phyloP scores from a whole-genome alignment of 1,139 yeast species.

The Yamadazyma membranifaciens region DNA sequence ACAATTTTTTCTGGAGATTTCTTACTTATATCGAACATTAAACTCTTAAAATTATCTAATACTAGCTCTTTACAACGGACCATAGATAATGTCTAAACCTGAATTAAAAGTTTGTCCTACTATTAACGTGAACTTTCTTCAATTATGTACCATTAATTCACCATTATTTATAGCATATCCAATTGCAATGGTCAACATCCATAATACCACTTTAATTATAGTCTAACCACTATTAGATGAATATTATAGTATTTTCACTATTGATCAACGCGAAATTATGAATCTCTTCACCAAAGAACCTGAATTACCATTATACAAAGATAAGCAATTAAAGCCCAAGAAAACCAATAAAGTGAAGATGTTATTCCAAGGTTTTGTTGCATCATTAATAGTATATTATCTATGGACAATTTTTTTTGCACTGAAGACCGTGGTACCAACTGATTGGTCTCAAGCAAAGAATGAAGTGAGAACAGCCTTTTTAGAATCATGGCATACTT shows the following conservation, averaged over 20 bases:
- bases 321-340: slow-evolving; percentile 20
- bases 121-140: no score
- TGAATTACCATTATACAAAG: slow-evolving; percentile 31
- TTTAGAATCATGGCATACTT: slow-evolving; percentile 76
- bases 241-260: not conserved
- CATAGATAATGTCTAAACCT: no score
- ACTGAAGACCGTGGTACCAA: not conserved
- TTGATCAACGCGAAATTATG: slow-evolving; percentile 6
- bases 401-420: slow-evolving; percentile 23
- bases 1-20: not conserved
- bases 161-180: no score
- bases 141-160: no score
- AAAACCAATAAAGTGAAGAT: slow-evolving; percentile 23
- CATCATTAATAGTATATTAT: slow-evolving; percentile 38
- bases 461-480: slow-evolving; percentile 62
- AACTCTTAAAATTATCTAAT: no score
- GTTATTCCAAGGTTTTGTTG: slow-evolving; percentile 44
- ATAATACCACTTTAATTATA: no score
- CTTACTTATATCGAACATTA: not conserved
- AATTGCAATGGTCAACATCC: no score
- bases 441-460: slow-evolving; percentile 46
- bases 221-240: no score
- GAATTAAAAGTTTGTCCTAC: no score
- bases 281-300: slow-evolving; percentile 6
- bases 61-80: no score